These are phyloP conservation scores for Xylona heveae DNA, from an alignment of 495 filamentous ascomycete genomes.

Conservation along the genomic window DNA sequence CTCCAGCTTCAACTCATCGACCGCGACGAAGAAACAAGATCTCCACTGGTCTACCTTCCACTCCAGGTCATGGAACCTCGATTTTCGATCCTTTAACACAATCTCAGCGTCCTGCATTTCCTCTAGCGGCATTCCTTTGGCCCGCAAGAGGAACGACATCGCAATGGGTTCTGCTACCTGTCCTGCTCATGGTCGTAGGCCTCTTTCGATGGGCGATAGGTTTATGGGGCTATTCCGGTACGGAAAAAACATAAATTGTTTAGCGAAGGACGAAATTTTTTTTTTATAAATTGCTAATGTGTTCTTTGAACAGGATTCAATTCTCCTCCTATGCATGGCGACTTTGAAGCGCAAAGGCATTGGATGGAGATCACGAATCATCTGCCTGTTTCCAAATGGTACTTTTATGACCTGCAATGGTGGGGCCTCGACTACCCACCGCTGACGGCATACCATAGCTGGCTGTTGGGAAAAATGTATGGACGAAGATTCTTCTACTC, in stretches of 20 bases:
- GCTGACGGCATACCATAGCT: conserved; percentile 93
- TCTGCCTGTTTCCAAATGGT: conserved; percentile 84
- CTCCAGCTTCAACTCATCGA: background rate
- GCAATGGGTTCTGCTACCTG: conserved; percentile 79
- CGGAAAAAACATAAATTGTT: conserved; percentile 3
- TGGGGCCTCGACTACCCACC: conserved; percentile 98
- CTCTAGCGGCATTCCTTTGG: conserved; percentile 81
- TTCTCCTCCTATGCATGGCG: conserved; percentile 79
- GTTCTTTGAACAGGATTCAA: conserved; percentile 34
- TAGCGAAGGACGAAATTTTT: conserved; percentile 7
- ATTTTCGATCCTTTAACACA: conserved; percentile 21
- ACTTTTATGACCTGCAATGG: conserved; percentile 88
- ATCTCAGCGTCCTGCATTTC: conserved; percentile 42
- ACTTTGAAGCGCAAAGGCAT: conserved; percentile 92
- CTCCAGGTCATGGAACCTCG: conserved; percentile 28
- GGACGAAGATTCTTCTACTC: conserved; percentile 7
- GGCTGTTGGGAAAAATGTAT: conserved; percentile 71
- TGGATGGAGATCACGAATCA: conserved; percentile 96
- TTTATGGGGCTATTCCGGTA: conserved; percentile 88
- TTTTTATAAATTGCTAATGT: background rate
- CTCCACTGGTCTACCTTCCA: conserved; percentile 13
- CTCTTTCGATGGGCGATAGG: conserved; percentile 85
- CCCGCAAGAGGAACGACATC: conserved; percentile 63
- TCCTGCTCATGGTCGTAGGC: conserved; percentile 75
- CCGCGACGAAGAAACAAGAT: background rate